Evolutionary conservation across 2,329 filamentous ascomycete species (phyloP), one percentile per base, ranked within the genome.

Genomic region (Neocatenulostroma microsporum): DNA sequence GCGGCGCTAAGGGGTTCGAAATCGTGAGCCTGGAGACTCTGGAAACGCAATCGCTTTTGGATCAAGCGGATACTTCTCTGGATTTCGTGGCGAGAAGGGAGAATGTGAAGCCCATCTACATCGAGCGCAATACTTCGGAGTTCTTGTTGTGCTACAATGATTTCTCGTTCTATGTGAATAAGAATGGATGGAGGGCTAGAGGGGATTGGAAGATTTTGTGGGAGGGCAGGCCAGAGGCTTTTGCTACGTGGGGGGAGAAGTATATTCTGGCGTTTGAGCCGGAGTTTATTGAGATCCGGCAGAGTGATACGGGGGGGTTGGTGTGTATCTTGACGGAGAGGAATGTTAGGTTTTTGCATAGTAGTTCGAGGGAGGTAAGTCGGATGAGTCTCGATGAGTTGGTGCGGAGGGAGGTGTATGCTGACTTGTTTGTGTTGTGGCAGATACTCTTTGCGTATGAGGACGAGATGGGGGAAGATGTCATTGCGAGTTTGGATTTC

Each of bases 91-190:
- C 87, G 15, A 79, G 87, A 40, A 91, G 91, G 60, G 89, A 96
- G 63, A 86, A 85, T 53, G 51, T 58, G 41, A 87, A 84, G 60
- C 89, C 91, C 3, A 93, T 98, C 47, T 89, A 96, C 56, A 96
- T 98, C 49, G 93, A 98, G 63, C 83, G 91, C 30, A 80, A 96
- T 58, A 93, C 93, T 50, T 88, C 89, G 60, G 91, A 98, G 58
- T 98, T 98, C 70, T 64, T 98, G 50, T 79, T 98, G 46, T 96
- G 95, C 63, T 98, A 98, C 66, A 91, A 86, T 4, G 91, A 98
- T 61, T 98, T 95, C 64, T 94, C 86, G 10, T 98, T 98, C 76
- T 98, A 96, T 56, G 91, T 98, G 58, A 96, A 98, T 64, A 79
- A 91, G 54, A 96, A 98, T 61, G 91, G 91, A 24, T 98, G 91